Percentiles rank a stretch among this genome's conserved stretches.
These are phyloP conservation scores for Globisporangium splendens DNA, from an alignment of 352 stramenopile species.

Conservation along the genomic window DNA sequence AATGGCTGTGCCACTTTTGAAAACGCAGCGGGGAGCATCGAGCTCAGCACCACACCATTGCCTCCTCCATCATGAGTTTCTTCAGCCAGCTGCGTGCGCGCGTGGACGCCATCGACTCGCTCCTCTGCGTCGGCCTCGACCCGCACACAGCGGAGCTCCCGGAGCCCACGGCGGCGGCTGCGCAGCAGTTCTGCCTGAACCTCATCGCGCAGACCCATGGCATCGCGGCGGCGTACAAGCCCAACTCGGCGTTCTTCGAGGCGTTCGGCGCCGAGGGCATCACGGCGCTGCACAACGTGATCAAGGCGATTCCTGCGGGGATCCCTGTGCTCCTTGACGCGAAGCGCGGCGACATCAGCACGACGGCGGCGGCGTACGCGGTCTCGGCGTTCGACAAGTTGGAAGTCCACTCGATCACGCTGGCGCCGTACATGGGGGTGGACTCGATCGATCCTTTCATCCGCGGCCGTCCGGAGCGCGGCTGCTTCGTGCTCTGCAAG, in stretches of 20 bases:
- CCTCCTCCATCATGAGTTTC: slow-evolving; percentile 57
- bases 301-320: slow-evolving; percentile 81
- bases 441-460: slow-evolving; percentile 98
- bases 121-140: slow-evolving; percentile 98
- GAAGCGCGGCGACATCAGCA: slow-evolving; percentile 99
- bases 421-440: slow-evolving; percentile 98
- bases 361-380: slow-evolving; percentile 95
- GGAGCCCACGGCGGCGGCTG: slow-evolving; percentile 81
- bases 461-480: slow-evolving; percentile 75
- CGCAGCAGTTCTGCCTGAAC: slow-evolving; percentile 92
- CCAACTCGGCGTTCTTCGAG: slow-evolving; percentile 99
- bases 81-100: slow-evolving; percentile 86
- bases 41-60: neutral
- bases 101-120: slow-evolving; percentile 89
- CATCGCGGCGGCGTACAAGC: slow-evolving; percentile 96
- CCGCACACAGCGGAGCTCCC: slow-evolving; percentile 88
- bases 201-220: slow-evolving; percentile 95
- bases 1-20: neutral
- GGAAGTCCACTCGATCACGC: slow-evolving; percentile 93
- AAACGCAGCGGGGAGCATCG: neutral
- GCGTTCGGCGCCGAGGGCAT: slow-evolving; percentile 86
- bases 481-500: slow-evolving; percentile 99
- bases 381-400: slow-evolving; percentile 92
- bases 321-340: slow-evolving; percentile 97
- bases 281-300: slow-evolving; percentile 88